Base-by-base conservation (phyloP, 768 basidiomycete genomes). In the Pleurotus sapidus region DNA sequence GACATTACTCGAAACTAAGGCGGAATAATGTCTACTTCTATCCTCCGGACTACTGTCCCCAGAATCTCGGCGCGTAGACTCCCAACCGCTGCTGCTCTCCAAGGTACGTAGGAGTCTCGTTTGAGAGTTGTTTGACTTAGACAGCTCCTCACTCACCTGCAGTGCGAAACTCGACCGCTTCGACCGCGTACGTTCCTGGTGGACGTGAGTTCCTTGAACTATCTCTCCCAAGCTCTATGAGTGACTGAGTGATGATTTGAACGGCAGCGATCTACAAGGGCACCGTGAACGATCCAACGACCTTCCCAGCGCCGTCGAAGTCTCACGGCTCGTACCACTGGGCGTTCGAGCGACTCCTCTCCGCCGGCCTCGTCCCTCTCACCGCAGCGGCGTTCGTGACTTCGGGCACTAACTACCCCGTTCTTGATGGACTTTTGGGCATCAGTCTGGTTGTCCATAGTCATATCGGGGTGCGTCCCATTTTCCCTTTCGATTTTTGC, bases 251-350 rank as follows among this genome's bases (percentile, higher is more conserved):
- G 6, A 12, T 23, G 42, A 9, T 15, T 57, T 27, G 27, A 30
- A 30, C 27, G 27, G 27, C 60, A 93, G 94, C 95, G 58, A 83
- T 97, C 67, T 84, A 89, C 75, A 84, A 84, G 69, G 97, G 96
- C 50, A 91, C 93, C 27, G 95, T 94, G 59, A 98, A 99, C 74
- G 97, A 99, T 70, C 91, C 95, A 1, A 94, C 91, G 2, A 76
- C 86, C 7, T 98, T 96, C 77, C 95, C 96, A 18, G 70, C 86
- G 4, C 84, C 94, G 4, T 88, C 84, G 58, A 88, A 83, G 67
- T 72, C 83, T 1, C 91, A 95, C 65, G 96, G 97, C 49, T 95
- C 94, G 2, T 87, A 97, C 73, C 96, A 87, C 70, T 87, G 85
- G 86, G 87, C 94, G 1, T 98, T 98, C 68, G 97, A 99, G 73